Conservation (phyloP, 1,139 yeast genomes). For the Debaryomyces robertsiae region DNA sequence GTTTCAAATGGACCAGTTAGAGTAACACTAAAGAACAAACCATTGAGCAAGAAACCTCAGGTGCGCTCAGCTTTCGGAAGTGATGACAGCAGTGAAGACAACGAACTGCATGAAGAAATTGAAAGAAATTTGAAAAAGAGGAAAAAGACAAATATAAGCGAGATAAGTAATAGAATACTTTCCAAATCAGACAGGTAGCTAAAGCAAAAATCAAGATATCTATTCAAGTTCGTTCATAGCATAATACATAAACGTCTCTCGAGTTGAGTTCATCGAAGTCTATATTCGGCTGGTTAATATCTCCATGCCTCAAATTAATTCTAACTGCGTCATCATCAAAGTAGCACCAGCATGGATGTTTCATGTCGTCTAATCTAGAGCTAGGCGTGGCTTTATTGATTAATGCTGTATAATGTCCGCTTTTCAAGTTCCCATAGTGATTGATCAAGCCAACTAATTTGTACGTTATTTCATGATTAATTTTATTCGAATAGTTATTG, state of each 20-base stretch:
- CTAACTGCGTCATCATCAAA: slow-evolving; percentile 72
- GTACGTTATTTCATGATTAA: slow-evolving; percentile 47
- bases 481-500: slow-evolving; percentile 36
- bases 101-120: slow-evolving; percentile 5
- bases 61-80: slow-evolving; percentile 13
- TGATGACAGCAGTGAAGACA: slow-evolving; percentile 14
- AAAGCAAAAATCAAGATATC: slow-evolving; percentile 1
- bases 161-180: slow-evolving; percentile 10
- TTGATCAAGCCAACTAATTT: slow-evolving; percentile 63
- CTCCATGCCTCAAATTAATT: slow-evolving; percentile 51
- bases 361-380: slow-evolving; percentile 25
- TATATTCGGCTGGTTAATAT: slow-evolving; percentile 33
- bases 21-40: slow-evolving; percentile 12
- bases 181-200: slow-evolving; percentile 3
- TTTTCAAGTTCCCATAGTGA: slow-evolving; percentile 68
- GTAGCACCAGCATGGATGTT: slow-evolving; percentile 58
- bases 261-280: slow-evolving; percentile 45
- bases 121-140: slow-evolving; percentile 1
- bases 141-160: slow-evolving; percentile 8
- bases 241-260: slow-evolving; percentile 71
- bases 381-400: slow-evolving; percentile 54
- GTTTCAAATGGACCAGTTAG: slow-evolving; percentile 14
- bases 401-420: slow-evolving; percentile 75
- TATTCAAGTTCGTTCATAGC: slow-evolving; percentile 54
- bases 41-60: slow-evolving; percentile 6